Percentiles rank a stretch among this genome's conserved stretches.
Evolutionary conservation across 768 basidiomycete species (phyloP).

Genomic region (Pholiota microspora): DNA sequence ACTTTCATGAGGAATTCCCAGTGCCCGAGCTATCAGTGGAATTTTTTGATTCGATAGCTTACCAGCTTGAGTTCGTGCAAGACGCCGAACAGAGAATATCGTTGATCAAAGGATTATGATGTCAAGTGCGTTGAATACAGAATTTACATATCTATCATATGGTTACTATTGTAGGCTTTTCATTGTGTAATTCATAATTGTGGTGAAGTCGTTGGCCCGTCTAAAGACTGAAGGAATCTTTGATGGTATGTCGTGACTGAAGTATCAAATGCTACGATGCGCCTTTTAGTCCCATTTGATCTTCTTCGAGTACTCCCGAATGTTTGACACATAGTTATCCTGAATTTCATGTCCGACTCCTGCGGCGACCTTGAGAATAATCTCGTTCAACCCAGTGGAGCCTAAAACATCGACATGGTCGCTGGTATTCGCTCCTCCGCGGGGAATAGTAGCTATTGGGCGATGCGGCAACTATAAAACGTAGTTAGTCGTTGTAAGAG

Average conservation of each 20-base stretch:
- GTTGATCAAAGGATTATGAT: neutral
- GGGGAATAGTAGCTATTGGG: constrained; percentile 67
- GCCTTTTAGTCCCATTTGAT: constrained; percentile 72
- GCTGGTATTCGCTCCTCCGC: constrained; percentile 90
- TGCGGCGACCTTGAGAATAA: constrained; percentile 87
- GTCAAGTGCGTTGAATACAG: too few relatives aligned
- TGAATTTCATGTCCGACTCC: constrained; percentile 73
- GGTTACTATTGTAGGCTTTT: neutral
- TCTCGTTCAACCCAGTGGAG: constrained; percentile 79
- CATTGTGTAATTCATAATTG: neutral
- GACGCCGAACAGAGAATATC: neutral
- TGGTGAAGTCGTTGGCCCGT: too few relatives aligned
- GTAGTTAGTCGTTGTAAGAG: neutral
- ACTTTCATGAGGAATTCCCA: constrained; percentile 1
- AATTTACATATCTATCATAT: too few relatives aligned
- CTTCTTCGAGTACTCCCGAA: constrained; percentile 68
- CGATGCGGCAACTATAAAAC: constrained; percentile 70
- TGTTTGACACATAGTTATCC: constrained; percentile 72
- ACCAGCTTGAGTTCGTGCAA: neutral
- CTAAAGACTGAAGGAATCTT: too few relatives aligned
- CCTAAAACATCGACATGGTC: constrained; percentile 89
- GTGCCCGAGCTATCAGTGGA: neutral
- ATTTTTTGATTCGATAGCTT: neutral
- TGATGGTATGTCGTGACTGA: too few relatives aligned
- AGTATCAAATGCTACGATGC: neutral